These are phyloP conservation scores for Lavandula angustifolia DNA, from an alignment of 257 asterid genomes.

Conservation along the genomic window DNA sequence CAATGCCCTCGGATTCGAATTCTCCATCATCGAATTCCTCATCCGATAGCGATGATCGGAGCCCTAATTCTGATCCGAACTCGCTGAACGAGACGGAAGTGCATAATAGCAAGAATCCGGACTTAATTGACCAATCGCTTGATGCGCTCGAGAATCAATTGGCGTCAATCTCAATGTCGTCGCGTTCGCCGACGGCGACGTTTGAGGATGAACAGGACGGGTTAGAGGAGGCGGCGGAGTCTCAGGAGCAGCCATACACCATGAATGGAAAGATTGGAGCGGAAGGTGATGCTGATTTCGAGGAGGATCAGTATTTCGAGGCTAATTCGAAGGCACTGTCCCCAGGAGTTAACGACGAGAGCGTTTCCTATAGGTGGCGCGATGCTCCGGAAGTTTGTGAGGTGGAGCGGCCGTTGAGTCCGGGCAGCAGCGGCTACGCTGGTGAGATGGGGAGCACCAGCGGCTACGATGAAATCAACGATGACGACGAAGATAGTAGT, in stretches of 20 bases:
- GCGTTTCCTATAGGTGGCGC: conserved; percentile 44
- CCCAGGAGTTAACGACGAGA: conserved; percentile 42
- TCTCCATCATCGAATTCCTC: conserved; percentile 43
- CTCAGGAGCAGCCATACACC: conserved; percentile 32
- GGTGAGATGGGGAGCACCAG: conserved; percentile 95
- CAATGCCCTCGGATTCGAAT: conserved; percentile 42
- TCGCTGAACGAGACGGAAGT: conserved; percentile 10
- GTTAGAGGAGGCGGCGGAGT: conserved; percentile 33
- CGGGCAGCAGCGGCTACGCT: conserved; percentile 94
- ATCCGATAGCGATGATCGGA: conserved; percentile 42
- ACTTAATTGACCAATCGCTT: conserved; percentile 77
- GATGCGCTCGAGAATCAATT: conserved; percentile 91
- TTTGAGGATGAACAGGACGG: conserved; percentile 40
- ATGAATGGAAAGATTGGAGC: conserved; percentile 41
- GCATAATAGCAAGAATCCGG: conserved; percentile 32
- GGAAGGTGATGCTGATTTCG: conserved; percentile 32
- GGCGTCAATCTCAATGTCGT: conserved; percentile 78
- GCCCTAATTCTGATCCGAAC: conserved; percentile 43
- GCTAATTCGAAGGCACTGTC: conserved; percentile 39
- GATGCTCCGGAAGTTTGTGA: conserved; percentile 52
- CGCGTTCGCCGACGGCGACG: conserved; percentile 44
- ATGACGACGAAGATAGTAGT: conserved; percentile 44
- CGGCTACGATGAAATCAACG: conserved; percentile 59
- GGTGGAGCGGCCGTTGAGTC: conserved; percentile 64
- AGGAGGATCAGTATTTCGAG: conserved; percentile 33